Evolutionary conservation across 2,329 filamentous ascomycete species (phyloP).

Genomic region (Colletotrichum lupini): DNA sequence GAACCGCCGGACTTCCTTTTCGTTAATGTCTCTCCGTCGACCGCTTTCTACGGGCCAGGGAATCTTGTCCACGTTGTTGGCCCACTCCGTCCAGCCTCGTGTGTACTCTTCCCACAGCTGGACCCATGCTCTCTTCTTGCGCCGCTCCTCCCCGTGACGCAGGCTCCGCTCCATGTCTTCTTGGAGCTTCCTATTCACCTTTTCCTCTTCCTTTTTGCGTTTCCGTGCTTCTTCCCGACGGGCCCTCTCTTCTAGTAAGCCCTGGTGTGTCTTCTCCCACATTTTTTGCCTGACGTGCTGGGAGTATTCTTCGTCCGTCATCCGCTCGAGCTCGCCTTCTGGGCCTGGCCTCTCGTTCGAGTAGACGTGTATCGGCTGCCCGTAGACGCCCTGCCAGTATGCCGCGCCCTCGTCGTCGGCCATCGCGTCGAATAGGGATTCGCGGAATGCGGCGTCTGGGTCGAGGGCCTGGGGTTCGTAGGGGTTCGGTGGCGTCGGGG

Average conservation of each 20-base stretch:
- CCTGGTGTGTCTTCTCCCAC: conserved; percentile 95
- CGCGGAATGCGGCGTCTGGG: conserved; percentile 83
- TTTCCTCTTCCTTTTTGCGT: conserved; percentile 63
- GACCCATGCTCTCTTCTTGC: conserved; percentile 63
- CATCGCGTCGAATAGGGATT: conserved; percentile 96
- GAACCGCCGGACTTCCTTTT: conserved; percentile 75
- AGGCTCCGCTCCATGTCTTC: conserved; percentile 77
- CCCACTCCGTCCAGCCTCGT: conserved; percentile 69
- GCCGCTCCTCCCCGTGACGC: conserved; percentile 72
- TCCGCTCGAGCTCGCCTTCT: conserved; percentile 76
- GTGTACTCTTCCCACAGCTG: conserved; percentile 74
- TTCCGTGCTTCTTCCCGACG: conserved; percentile 64
- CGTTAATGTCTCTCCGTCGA: conserved; percentile 64
- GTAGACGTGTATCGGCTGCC: conserved; percentile 91
- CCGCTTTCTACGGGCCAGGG: conserved; percentile 81
- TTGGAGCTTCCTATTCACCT: conserved; percentile 51
- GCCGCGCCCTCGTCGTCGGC: conserved; percentile 95
- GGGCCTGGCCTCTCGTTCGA: conserved; percentile 57
- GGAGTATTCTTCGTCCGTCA: conserved; percentile 94
- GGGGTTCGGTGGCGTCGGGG: conserved; percentile 59
- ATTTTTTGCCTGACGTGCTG: conserved; percentile 86
- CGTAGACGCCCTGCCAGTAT: conserved; percentile 98
- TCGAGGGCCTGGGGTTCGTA: conserved; percentile 63
- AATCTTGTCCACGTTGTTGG: conserved; percentile 53
- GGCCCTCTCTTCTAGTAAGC: conserved; percentile 81